A percentile compares a stretch with the other conserved stretches of the same genome.
Evolutionary conservation across 1,284 basidiomycete genomes (phyloP).

Genomic region (Phylloporus sp.): DNA sequence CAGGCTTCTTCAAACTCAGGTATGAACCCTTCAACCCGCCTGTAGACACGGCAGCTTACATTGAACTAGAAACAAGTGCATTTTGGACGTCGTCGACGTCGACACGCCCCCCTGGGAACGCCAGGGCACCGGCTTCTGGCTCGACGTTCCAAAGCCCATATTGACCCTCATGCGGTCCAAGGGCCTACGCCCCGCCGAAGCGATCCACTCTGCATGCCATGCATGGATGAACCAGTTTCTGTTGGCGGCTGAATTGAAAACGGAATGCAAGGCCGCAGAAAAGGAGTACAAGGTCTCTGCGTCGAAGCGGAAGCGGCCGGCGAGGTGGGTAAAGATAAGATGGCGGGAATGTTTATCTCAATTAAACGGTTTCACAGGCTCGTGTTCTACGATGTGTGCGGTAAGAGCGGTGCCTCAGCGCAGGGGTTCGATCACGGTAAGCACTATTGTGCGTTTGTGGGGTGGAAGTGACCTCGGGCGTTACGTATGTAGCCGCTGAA

Average conservation of each 20-base stretch:
- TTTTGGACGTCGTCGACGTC: constrained; percentile 82
- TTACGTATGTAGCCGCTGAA: constrained; percentile 30
- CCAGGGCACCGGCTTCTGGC: constrained; percentile 82
- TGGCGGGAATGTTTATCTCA: neutral
- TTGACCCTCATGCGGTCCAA: constrained; percentile 60
- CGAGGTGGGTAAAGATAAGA: constrained; percentile 64
- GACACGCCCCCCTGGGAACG: constrained; percentile 82
- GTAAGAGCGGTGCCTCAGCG: constrained; percentile 72
- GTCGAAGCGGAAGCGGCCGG: constrained; percentile 75
- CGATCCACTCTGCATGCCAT: constrained; percentile 87
- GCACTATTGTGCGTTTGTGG: constrained; percentile 11
- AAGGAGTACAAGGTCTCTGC: constrained; percentile 74
- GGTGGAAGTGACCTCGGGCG: neutral
- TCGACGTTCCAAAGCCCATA: constrained; percentile 71
- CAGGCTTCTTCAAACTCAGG: constrained; percentile 69
- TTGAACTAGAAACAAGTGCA: constrained; percentile 56
- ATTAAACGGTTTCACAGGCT: constrained; percentile 50
- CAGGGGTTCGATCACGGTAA: constrained; percentile 86
- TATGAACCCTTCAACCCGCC: constrained; percentile 22
- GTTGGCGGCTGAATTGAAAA: constrained; percentile 73
- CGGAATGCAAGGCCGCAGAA: constrained; percentile 84
- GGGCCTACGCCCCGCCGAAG: constrained; percentile 69
- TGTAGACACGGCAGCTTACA: neutral
- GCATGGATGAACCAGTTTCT: constrained; percentile 82
- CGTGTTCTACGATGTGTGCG: constrained; percentile 82